phyloP scores from a whole-genome alignment of 192 early-diverging fungal genomes.

The Geranomyces michiganensis region DNA sequence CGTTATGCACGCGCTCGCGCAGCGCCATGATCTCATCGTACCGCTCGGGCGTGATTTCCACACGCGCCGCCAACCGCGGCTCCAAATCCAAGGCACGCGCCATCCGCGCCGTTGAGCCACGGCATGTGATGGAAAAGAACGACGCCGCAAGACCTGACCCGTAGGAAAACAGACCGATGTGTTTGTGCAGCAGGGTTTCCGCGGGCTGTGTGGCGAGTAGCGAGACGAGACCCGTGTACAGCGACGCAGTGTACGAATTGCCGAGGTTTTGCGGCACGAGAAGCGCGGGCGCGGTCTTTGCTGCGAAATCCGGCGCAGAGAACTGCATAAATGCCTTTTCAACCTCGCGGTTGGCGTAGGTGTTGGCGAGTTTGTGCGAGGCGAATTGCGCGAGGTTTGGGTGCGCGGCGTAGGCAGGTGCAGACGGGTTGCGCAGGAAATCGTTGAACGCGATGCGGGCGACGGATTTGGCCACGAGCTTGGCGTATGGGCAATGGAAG shows the following conservation, averaged over 20 bases:
- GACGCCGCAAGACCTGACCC: slow-evolving; percentile 95
- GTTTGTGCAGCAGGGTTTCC: slow-evolving; percentile 71
- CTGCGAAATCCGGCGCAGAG: slow-evolving; percentile 72
- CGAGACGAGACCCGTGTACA: slow-evolving; percentile 76
- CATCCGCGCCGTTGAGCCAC: slow-evolving; percentile 65
- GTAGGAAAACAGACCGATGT: slow-evolving; percentile 90
- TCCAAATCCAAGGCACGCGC: slow-evolving; percentile 65
- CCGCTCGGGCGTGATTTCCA: slow-evolving; percentile 70
- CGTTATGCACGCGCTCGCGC: slow-evolving; percentile 85
- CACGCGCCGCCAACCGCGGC: slow-evolving; percentile 73
- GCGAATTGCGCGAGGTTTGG: slow-evolving; percentile 51
- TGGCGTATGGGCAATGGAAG: slow-evolving; percentile 98
- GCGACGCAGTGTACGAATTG: slow-evolving; percentile 87
- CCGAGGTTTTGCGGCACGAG: slow-evolving; percentile 87
- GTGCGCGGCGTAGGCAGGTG: slow-evolving; percentile 41
- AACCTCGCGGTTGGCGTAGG: slow-evolving; percentile 83
- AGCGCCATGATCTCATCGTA: slow-evolving; percentile 83
- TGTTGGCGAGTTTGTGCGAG: slow-evolving; percentile 65
- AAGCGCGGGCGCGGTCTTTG: slow-evolving; percentile 78
- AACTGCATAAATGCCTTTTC: slow-evolving; percentile 89
- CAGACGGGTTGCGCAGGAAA: slow-evolving; percentile 65
- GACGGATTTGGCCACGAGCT: slow-evolving; percentile 94
- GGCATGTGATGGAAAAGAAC: slow-evolving; percentile 89
- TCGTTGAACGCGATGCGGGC: slow-evolving; percentile 93
- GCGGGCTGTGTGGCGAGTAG: slow-evolving; percentile 72